These are phyloP conservation scores for Cerioporus squamosus DNA, from an alignment of 1,284 basidiomycete species.

Conservation along the genomic window DNA sequence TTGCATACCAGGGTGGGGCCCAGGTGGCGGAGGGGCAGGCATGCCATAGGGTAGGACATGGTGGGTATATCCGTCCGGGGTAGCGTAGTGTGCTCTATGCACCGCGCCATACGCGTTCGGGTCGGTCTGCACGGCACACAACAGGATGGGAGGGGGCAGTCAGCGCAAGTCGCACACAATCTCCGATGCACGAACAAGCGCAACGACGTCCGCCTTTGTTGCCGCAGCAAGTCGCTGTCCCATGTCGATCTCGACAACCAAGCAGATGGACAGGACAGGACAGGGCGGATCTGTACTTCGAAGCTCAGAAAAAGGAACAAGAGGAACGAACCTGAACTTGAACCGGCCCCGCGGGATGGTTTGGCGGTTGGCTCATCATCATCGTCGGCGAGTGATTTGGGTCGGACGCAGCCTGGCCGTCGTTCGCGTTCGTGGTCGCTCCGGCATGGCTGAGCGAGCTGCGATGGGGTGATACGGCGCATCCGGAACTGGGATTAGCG, in stretches of 20 bases:
- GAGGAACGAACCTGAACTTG: constrained; percentile 21
- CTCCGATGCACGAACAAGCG: too few relatives aligned
- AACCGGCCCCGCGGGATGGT: constrained; percentile 17
- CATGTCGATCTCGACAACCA: background rate
- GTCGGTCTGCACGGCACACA: constrained; percentile 7
- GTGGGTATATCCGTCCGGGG: constrained; percentile 16
- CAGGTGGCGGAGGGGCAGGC: constrained; percentile 13
- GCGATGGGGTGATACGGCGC: background rate
- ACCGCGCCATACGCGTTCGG: constrained; percentile 10
- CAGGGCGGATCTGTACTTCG: background rate
- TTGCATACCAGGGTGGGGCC: background rate
- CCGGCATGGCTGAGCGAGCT: constrained; percentile 23
- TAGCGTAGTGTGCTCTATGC: constrained; percentile 15
- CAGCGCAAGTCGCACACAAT: too few relatives aligned
- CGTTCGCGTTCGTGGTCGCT: constrained; percentile 4
- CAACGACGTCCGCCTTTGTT: too few relatives aligned
- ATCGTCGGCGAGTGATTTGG: constrained; percentile 22
- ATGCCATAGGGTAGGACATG: constrained; percentile 21
- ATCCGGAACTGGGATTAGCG: background rate
- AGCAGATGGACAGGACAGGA: background rate
- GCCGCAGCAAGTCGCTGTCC: background rate
- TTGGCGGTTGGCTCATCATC: constrained; percentile 26
- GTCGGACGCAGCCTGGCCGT: constrained; percentile 16
- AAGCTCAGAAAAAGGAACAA: background rate
- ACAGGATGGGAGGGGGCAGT: background rate